These are phyloP conservation scores for Arthrobotrys sinensis DNA, from an alignment of 2,329 filamentous ascomycete species.

Conservation along the genomic window DNA sequence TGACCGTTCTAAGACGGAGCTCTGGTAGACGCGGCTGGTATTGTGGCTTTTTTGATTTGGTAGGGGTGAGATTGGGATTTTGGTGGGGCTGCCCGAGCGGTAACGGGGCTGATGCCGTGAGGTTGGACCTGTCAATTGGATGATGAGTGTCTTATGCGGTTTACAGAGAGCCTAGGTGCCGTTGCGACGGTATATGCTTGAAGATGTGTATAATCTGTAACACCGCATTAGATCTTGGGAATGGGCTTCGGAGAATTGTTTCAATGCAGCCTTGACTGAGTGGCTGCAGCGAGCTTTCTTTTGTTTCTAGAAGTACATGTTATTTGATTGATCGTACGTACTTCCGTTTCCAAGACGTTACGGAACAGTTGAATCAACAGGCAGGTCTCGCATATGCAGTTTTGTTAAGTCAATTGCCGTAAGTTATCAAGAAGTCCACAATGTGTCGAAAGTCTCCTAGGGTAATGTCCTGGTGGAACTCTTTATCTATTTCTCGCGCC, in stretches of 20 bases:
- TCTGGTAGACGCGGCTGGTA: conserved; percentile 10
- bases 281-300: background rate
- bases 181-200: background rate
- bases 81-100: conserved; percentile 24
- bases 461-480: background rate
- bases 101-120: conserved; percentile 2
- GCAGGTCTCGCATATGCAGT: too few relatives aligned
- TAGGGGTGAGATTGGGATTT: background rate
- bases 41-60: conserved; percentile 13
- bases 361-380: too few relatives aligned
- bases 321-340: background rate
- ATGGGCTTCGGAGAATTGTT: conserved; percentile 18
- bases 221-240: background rate
- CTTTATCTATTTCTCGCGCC: background rate
- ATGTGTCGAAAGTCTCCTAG: conserved; percentile 20
- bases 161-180: background rate
- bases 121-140: conserved; percentile 10
- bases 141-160: background rate
- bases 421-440: conserved; percentile 1
- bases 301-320: too few relatives aligned
- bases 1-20: conserved; percentile 17
- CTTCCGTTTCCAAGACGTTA: too few relatives aligned
- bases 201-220: background rate
- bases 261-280: background rate
- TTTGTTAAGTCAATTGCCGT: background rate